A percentile compares a stretch with the other conserved stretches of the same genome.
Evolutionary conservation across 1,284 basidiomycete species (phyloP).

Genomic region (Ustilago bromivora): DNA sequence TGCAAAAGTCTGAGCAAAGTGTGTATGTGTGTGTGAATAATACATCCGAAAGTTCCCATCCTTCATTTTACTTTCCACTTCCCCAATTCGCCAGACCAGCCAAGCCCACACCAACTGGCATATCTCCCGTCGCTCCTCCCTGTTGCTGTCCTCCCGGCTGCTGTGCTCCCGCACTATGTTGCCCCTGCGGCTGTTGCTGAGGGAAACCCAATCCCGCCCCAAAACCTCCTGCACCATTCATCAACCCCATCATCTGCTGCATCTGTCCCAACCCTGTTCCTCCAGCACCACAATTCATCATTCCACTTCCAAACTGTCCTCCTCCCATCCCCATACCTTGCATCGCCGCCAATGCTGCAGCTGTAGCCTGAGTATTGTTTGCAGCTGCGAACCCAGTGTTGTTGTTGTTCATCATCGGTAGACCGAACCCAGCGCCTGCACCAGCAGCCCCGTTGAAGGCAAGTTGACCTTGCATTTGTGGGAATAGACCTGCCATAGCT

Average conservation of each 20-base stretch:
- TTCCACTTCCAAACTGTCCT: conserved; percentile 23
- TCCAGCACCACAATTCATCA: conserved; percentile 23
- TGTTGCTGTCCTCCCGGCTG: conserved; percentile 24
- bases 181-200: conserved; percentile 17
- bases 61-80: conserved; percentile 23
- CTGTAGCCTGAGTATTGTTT: conserved; percentile 27
- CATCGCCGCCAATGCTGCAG: conserved; percentile 37
- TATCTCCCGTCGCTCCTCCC: conserved; percentile 18
- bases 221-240: conserved; percentile 26
- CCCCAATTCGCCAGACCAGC: conserved; percentile 50
- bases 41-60: conserved; percentile 3
- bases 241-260: conserved; percentile 53
- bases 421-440: conserved; percentile 8
- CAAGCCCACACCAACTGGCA: conserved; percentile 48
- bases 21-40: neutral
- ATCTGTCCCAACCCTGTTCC: conserved; percentile 20
- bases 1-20: neutral
- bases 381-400: conserved; percentile 20
- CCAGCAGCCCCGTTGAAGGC: conserved; percentile 7
- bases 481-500: conserved; percentile 29
- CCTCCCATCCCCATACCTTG: conserved; percentile 29
- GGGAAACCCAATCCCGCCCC: conserved; percentile 21
- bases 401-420: conserved; percentile 45
- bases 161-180: conserved; percentile 18
- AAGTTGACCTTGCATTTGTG: conserved; percentile 22